Percentiles rank a stretch among this genome's conserved stretches.
These are phyloP conservation scores for Platanus orientalis DNA, from an alignment of 164 flowering plant species.

Conservation along the genomic window DNA sequence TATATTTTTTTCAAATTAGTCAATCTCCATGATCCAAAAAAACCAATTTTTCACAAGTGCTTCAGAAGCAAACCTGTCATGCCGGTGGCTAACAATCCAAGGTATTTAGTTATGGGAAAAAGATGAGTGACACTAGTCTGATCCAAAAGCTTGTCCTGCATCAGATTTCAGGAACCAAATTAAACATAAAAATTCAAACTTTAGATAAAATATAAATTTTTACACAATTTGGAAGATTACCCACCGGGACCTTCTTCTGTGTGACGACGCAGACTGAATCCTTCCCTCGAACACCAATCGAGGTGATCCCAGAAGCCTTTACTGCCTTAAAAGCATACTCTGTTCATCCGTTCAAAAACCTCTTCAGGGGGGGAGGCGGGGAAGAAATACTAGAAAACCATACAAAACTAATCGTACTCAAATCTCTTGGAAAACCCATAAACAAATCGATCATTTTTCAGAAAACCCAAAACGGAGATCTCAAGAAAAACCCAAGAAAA, in stretches of 20 bases:
- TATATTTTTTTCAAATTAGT: no score
- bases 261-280: constrained; percentile 74
- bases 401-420: no score
- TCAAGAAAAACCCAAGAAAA: no score
- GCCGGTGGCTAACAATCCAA: constrained; percentile 76
- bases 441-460: no score
- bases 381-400: no score
- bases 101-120: constrained; percentile 63
- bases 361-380: no score
- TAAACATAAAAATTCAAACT: not conserved
- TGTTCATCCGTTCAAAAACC: not conserved
- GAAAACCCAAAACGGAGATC: no score
- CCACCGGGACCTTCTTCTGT: no score
- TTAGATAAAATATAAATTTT: not conserved
- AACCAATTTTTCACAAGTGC: no score
- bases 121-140: constrained; percentile 72
- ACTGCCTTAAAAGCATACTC: no score
- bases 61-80: constrained; percentile 46
- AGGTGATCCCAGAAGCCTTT: constrained; percentile 63
- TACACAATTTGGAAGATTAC: constrained; percentile 13
- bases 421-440: no score
- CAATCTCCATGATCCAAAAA: no score
- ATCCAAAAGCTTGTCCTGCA: constrained; percentile 84
- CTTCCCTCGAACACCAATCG: constrained; percentile 70
- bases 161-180: not conserved